Evolutionary conservation across 2,329 filamentous ascomycete genomes (phyloP).

Genomic region (Colletotrichum viniferum): DNA sequence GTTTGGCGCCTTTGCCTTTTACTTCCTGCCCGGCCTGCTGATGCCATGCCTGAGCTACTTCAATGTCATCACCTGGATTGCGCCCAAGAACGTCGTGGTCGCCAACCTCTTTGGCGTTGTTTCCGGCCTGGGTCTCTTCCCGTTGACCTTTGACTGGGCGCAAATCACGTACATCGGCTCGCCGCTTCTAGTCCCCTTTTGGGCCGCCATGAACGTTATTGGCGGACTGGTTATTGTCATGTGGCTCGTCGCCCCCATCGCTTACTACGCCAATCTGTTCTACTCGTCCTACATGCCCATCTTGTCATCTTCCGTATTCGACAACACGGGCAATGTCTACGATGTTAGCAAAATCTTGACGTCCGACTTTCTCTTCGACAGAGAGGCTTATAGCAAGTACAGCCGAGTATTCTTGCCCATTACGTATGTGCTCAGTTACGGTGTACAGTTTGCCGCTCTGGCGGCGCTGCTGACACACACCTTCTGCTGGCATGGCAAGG

Average conservation of each 20-base stretch:
- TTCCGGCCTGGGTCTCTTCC: conserved; percentile 84
- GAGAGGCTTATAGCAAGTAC: conserved; percentile 77
- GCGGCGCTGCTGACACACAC: conserved; percentile 83
- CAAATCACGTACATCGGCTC: conserved; percentile 90
- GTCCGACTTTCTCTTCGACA: conserved; percentile 77
- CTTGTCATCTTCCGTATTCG: conserved; percentile 82
- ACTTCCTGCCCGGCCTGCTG: conserved; percentile 82
- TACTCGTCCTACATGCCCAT: conserved; percentile 89
- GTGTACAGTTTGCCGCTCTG: conserved; percentile 82
- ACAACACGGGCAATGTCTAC: conserved; percentile 81
- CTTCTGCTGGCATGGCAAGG: conserved; percentile 81
- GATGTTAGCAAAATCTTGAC: conserved; percentile 83
- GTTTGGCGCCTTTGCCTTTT: conserved; percentile 75
- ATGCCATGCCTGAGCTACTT: conserved; percentile 89
- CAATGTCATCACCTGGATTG: conserved; percentile 87
- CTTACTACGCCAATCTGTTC: conserved; percentile 81
- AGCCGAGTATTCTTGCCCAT: conserved; percentile 85
- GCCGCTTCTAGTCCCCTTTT: conserved; percentile 82
- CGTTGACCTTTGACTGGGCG: conserved; percentile 89
- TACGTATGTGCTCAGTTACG: conserved; percentile 87
- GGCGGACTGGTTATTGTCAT: conserved; percentile 81
- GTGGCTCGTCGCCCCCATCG: conserved; percentile 81
- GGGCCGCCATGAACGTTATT: conserved; percentile 85
- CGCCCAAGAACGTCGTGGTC: conserved; percentile 83
- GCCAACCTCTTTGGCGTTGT: conserved; percentile 86